phyloP scores from a whole-genome alignment of 176 grass and related monocot species.

The Triticum timopheevii region DNA sequence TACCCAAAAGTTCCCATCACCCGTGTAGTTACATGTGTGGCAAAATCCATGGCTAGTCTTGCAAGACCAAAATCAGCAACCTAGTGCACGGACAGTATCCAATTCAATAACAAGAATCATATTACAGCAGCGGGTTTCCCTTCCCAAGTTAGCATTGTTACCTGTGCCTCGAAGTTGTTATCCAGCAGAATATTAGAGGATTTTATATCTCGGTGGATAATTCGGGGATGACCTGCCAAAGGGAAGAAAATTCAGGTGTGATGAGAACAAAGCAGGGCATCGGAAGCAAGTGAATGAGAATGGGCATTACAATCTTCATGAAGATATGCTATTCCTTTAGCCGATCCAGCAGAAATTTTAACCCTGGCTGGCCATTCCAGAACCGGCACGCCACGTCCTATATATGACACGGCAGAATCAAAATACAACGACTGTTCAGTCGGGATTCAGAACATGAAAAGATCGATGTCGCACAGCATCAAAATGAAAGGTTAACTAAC shows the following conservation, averaged over 20 bases:
- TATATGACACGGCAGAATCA: conserved; percentile 9
- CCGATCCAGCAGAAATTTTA: conserved; percentile 83
- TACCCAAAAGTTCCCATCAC: conserved; percentile 99
- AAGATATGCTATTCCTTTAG: conserved; percentile 88
- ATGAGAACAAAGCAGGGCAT: background rate
- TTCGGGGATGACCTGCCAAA: conserved; percentile 74
- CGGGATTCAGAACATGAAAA: background rate
- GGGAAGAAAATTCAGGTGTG: background rate
- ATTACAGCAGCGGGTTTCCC: background rate
- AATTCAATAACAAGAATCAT: background rate
- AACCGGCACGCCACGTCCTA: conserved; percentile 52
- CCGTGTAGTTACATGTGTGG: conserved; percentile 88
- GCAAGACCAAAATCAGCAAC: conserved; percentile 97
- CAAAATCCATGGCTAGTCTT: conserved; percentile 84
- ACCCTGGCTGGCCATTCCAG: conserved; percentile 93
- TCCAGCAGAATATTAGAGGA: conserved; percentile 98
- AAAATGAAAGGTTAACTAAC: background rate
- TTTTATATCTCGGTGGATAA: conserved; percentile 98
- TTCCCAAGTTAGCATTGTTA: conserved; percentile 23
- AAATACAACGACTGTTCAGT: background rate
- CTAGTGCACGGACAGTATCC: conserved; percentile 28
- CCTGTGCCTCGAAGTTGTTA: conserved; percentile 87
- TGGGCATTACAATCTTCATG: conserved; percentile 94
- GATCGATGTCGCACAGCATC: background rate
- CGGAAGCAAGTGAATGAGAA: background rate